Base-by-base conservation (phyloP, 257 asterid genomes). In the Paulownia fortunei region DNA sequence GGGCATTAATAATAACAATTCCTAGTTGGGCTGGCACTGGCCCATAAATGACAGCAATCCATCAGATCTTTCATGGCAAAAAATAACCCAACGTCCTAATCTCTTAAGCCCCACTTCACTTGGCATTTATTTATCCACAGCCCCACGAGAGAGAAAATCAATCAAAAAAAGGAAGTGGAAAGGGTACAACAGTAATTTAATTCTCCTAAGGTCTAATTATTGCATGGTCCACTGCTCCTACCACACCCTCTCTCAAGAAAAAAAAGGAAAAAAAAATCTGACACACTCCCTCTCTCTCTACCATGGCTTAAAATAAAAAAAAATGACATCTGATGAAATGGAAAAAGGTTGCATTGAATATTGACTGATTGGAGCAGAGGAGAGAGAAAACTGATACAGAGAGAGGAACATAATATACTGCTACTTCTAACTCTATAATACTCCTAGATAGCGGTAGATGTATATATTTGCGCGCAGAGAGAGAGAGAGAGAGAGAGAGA, bases 141-240 rank as follows among this genome's bases (percentile, higher is more conserved):
- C 51, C 82, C 72, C 76, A 64, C 72, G 47, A 49, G 23, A 44
- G 21, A 15, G 56, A 55, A 47, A 65, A 65, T 42, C 26, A 12
- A 54, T n/a, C n/a, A 18, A 69, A 1, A 6, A n/a, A 60, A 41
- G 66, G 8, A 23, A 9, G 69, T 0, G 15, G 46, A 63, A 68
- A 74, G 71, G 83, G 68, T 5, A 85, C 4, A 58, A 30, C 0
- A 24, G 78, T 77, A 70, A 77, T 73, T 80, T n/a, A 10, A 8
- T 0, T 23, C 47, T 61, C 41, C 47, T 15, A 69, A 69, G 69
- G 80, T 37, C 49, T 75, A 80, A 87, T 87, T 74, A 87, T 87
- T 84, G 87, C 66, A 65, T 72, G 89, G 91, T 63, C 91, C 91
- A 87, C 84, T 71, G 63, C 80, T 65, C 83, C 83, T 87, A 74